Evolutionary conservation across 2,329 filamentous ascomycete species (phyloP), one percentile per base, ranked within the genome.

Genomic region (Polychaeton citri): DNA sequence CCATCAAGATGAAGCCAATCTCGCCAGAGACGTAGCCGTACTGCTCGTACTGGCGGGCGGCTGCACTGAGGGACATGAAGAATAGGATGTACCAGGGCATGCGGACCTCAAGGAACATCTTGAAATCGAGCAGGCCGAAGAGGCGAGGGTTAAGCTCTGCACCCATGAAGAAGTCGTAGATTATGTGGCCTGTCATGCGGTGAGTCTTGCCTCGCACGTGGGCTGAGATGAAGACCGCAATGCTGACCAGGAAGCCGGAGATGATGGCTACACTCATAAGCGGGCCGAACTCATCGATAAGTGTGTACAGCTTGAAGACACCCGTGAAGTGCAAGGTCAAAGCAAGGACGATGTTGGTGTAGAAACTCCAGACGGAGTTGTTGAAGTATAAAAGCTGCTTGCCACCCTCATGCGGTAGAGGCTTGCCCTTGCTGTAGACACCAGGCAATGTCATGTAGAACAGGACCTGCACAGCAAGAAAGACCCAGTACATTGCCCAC

Each of bases 101-200:
- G 48, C 86, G 80, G 42, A 94, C 85, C 59, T 94, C 86, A 53
- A 85, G 90, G 64, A 94, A 94, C 84, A 92, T 90, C 65, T 92
- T 92, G 65, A 90, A 84, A 61, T 92, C 84, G 34, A 92, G 63
- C 47, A 84, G 78, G 38, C 78, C 79, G 54, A 59, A 59, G 49
- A 95, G 74, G 46, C 84, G 72, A 4, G 84, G 84, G 63, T 92
- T 90, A 37, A 92, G 68, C 63, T 92, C 84, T 9, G 81, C 80
- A 36, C 84, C 84, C 75, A 90, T 86, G 68, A 90, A 92, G 62
- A 90, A 90, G 64, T 92, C 84, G 58, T 90, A 88, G 50, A 90
- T 64, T 32, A 70, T 72, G 49, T 76, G 71, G 26, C 82, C 83
- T 5, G 85, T 93, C 86, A 96, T 95, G 44, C 88, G 81, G 60